Base-by-base conservation (phyloP, 352 stramenopile genomes). In the Pythium sukuiense region DNA sequence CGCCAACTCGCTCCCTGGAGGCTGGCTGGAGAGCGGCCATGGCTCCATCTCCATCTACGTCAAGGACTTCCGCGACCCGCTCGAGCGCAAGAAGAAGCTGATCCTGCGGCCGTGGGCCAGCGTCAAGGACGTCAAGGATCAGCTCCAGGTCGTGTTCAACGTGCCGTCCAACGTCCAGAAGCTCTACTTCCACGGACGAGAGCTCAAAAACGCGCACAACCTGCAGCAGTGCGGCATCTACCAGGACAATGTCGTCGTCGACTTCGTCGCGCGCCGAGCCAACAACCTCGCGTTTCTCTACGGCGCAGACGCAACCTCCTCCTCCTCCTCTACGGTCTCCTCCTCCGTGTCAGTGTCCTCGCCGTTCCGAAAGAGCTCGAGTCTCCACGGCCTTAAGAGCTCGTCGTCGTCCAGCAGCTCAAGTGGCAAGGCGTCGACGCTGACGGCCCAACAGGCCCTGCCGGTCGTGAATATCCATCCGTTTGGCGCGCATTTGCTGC, bases 111-210 rank as follows among this genome's bases (percentile, higher is more conserved):
- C 86, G 18, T 94, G 86, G 86, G 82, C 86, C 30, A 85, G 72
- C 63, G 81, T 94, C 61, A 94, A 95, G 65, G 84, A 95, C 79
- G 76, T 95, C 60, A 95, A 95, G 58, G 82, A 93, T 59, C 84
- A 93, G 73, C 73, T 95, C 41, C 83, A 93, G 57, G 83, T 92
- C 56, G 81, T 93, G 16, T 92, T 92, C 62, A 90, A 91, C 49
- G 83, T 92, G 59, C 84, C 84, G 33, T 80, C 78, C 39, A 87
- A 86, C 59, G 83, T 83, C 27, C 87, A 95, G 61, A 90, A 92
- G 70, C 81, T 95, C 55, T 95, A 81, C 61, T 92, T 83, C 60
- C 84, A 93, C 52, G 87, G 87, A 11, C 80, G 82, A 26, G 87
- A 95, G 74, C 79, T 95, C 20, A 92, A 90, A 61, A 95, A 93